phyloP scores from a whole-genome alignment of 345 rosid genomes.

The Diplotaxis tenuifolia region DNA sequence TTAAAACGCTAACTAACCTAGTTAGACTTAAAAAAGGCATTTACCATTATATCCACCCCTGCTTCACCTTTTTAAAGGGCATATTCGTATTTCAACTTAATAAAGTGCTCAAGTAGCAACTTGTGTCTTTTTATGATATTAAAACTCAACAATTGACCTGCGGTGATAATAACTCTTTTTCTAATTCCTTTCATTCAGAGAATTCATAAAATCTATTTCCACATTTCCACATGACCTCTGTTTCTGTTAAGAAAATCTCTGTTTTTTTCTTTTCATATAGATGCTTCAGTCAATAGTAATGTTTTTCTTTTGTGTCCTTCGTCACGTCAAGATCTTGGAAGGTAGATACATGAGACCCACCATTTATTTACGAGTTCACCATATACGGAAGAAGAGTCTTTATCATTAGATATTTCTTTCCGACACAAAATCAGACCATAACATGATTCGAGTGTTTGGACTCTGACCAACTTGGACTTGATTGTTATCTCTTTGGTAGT shows the following conservation, averaged over 20 bases:
- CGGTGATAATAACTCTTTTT: no score
- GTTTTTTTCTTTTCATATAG: background rate
- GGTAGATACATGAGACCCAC: slow-evolving; percentile 26
- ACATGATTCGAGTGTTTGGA: slow-evolving; percentile 19
- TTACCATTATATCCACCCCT: no score
- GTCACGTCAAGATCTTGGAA: slow-evolving; percentile 27
- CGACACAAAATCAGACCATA: slow-evolving; percentile 38
- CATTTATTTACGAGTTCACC: slow-evolving; percentile 25
- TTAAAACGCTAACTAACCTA: no score
- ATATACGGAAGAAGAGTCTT: slow-evolving; percentile 21
- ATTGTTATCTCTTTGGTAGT: slow-evolving; percentile 17
- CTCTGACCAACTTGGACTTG: slow-evolving; percentile 30
- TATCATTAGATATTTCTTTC: slow-evolving; percentile 28
- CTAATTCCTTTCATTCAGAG: no score
- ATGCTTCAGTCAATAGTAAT: background rate
- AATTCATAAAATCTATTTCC: no score
- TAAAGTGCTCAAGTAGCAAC: no score
- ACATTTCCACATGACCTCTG: slow-evolving; percentile 10
- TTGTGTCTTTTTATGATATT: no score
- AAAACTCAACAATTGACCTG: no score
- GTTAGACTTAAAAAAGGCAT: no score
- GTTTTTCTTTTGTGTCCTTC: background rate
- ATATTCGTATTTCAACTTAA: no score
- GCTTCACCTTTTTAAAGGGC: no score
- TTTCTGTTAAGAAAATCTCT: slow-evolving; percentile 24